phyloP scores from a whole-genome alignment of 2,329 filamentous ascomycete species.

The Alternaria conjuncta region DNA sequence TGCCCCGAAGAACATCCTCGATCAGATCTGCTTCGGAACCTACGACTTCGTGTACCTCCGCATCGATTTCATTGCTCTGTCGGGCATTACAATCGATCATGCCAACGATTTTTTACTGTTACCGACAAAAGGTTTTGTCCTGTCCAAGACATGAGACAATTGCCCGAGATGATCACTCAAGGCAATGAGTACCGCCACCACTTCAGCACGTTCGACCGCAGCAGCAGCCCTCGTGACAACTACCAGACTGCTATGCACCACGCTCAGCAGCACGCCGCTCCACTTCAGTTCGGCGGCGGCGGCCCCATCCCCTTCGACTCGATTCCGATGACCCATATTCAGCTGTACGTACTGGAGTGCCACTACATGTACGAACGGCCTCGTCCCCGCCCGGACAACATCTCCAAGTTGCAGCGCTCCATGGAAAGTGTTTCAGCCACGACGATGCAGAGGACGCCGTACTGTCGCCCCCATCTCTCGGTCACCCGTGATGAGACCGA shows the following conservation, averaged over 20 bases:
- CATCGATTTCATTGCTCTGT: slow-evolving; percentile 81
- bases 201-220: slow-evolving; percentile 80
- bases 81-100: slow-evolving; percentile 64
- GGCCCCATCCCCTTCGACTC: slow-evolving; percentile 33
- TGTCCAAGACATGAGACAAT: slow-evolving; percentile 73
- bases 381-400: background rate
- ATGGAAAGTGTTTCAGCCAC: background rate
- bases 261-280: slow-evolving; percentile 23
- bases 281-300: slow-evolving; percentile 18
- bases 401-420: background rate
- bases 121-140: background rate
- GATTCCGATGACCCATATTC: slow-evolving; percentile 33
- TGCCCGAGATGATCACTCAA: slow-evolving; percentile 76
- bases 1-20: slow-evolving; percentile 67
- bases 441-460: background rate
- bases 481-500: no score
- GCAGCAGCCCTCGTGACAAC: slow-evolving; percentile 61
- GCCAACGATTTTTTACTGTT: background rate
- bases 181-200: slow-evolving; percentile 79
- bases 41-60: slow-evolving; percentile 97
- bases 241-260: slow-evolving; percentile 26
- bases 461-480: background rate
- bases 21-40: slow-evolving; percentile 78
- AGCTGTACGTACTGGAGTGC: slow-evolving; percentile 25
- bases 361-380: background rate